Percentiles rank a stretch among this genome's conserved stretches.
Evolutionary conservation across 192 early-diverging fungal species (phyloP).

Genomic region (Gryganskiella cystojenkinii): DNA sequence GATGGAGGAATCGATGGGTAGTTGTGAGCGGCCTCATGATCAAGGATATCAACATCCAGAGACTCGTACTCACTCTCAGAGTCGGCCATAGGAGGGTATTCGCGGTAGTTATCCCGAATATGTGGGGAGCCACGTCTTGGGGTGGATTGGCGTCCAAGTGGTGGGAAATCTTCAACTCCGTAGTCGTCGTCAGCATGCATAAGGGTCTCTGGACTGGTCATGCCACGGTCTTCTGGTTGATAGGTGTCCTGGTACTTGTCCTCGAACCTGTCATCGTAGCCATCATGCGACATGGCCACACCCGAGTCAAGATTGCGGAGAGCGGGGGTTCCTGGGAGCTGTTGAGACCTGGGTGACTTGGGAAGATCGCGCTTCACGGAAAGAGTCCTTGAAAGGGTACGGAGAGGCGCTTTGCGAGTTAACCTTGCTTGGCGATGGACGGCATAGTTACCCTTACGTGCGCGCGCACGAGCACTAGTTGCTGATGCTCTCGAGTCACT

Average conservation of each 20-base stretch:
- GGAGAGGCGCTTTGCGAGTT: too few species aligned
- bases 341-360: not conserved
- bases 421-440: not conserved
- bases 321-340: conserved; percentile 6
- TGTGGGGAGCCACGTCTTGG: not conserved
- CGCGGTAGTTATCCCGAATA: not conserved
- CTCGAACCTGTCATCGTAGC: not conserved
- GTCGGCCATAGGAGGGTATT: not conserved
- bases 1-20: too few species aligned
- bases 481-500: conserved; percentile 1
- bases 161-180: not conserved
- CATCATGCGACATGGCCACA: conserved; percentile 25
- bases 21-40: too few species aligned
- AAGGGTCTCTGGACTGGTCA: not conserved
- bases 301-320: conserved; percentile 38
- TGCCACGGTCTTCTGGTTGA: not conserved
- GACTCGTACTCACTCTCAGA: not conserved
- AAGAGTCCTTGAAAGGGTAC: too few species aligned
- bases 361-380: too few species aligned
- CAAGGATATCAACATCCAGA: not conserved
- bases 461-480: conserved; percentile 36
- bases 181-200: not conserved
- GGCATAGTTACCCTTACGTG: not conserved
- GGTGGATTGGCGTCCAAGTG: not conserved
- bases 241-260: not conserved